Base-by-base conservation (phyloP, 257 asterid genomes). In the Fraxinus cuspidata region DNA sequence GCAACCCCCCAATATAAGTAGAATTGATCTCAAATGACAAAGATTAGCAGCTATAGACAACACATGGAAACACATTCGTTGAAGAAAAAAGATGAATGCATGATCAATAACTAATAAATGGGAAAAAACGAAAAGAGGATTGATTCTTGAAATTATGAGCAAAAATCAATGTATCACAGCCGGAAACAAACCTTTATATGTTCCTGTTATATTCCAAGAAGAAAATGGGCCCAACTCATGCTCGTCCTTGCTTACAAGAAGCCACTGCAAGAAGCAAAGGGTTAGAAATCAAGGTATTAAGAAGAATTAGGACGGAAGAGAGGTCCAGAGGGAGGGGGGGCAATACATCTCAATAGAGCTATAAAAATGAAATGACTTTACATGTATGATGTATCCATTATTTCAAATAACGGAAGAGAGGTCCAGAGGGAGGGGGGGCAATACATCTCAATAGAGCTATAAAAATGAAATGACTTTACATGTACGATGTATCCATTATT, bases 131-230 rank as follows among this genome's bases (percentile, higher is more conserved):
- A 44, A 44, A 44, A 44, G 16, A 12, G 4, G 18, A 44, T 12
- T 3, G 16, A 44, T 44, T 44, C 51, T 44, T 13, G 51, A 44
- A 44, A 12, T 44, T 44, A 12, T 44, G 5, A 13, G 19, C 19
- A 44, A 44, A 44, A 44, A 12, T 44, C 51, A 44, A n/a, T 21
- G 27, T 56, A 19, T 19, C 10, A 19, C 65, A 19, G 11, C 65
- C 28, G 21, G 28, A 56, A 56, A 82, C 90, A 78, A 67, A 93
- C 99, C 99, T 93, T 96, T 89, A 80, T 93, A 95, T 40, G 99
- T 93, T 76, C 99, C 99, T 53, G 98, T 89, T 81, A 95, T 89
- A 82, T 95, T 95, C 97, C 98, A 95, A 25, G 97, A 86, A 79
- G 97, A 89, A 87, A 87, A 95, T 53, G 98, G 96, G 27, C 95